Base-by-base conservation (phyloP, 352 stramenopile species). In the Globisporangium okanoganense region DNA sequence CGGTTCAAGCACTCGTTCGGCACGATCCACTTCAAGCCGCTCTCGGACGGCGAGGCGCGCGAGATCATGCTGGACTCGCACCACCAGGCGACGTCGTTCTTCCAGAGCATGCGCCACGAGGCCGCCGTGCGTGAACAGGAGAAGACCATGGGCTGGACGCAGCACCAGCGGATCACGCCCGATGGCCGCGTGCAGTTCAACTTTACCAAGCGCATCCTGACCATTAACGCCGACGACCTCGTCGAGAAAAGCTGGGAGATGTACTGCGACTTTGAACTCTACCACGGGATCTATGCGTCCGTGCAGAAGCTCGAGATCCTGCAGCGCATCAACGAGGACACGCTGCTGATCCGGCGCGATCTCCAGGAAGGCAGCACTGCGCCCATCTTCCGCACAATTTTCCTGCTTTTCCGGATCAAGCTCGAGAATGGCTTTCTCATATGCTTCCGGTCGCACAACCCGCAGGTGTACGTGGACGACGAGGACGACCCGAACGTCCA, bases 71-170 rank as follows among this genome's bases (percentile, higher is more conserved):
- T 92, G 1, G 76, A 88, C 67, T 87, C 82, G 48, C 82, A 89
- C 58, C 55, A 68, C 55, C 76, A 92, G 43, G 78, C 82, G 20
- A 76, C 77, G 63, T 88, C 75, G 8, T 92, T 92, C 64, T 90
- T 92, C 51, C 69, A 80, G 54, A 77, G 64, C 5, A 90, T 90
- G 82, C 47, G 55, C 35, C 54, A 56, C 9, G 49, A 57, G 16
- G n/a, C 36, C 20, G n/a, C 36, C 20, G 61, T 64, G 6, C 48
- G 78, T 6, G 67, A 70, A 29, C 65, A 71, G 31, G 66, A 85
- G n/a, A 83, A 88, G 65, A 92, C 82, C n/a, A 88, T 89, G 70
- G 82, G 82, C 31, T 92, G 82, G 82, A 85, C 82, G 33, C 74
- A 88, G 55, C 76, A 87, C 65, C 79, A 90, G 58, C 78, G 78